Base-by-base conservation (phyloP, 108 stramenopile genomes). In the Cyclotella cryptica region DNA sequence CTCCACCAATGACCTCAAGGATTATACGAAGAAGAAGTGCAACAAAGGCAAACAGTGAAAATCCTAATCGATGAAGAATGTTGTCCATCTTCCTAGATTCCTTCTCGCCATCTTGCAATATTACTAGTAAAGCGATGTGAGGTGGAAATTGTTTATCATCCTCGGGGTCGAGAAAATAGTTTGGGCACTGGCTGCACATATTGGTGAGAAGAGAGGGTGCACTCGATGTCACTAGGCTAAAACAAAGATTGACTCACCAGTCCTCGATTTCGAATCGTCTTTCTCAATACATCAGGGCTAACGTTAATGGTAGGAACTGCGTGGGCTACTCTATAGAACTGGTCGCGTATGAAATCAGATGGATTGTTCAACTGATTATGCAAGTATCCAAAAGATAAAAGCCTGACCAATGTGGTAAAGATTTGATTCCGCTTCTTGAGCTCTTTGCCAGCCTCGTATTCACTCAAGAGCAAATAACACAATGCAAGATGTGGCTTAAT, bases 101-200 rank as follows among this genome's bases (percentile, higher is more conserved):
- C 51, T 79, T 55, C 65, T 79, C 78, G 19, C 78, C 78, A 66
- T 79, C 78, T 59, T 79, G 78, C 41, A 79, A 54, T 21, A 79
- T 79, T 15, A 79, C 78, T 46, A 79, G 22, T 12, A 73, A 15
- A 8, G 71, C 78, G 74, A 79, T 79, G 41, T 79, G 78, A 21
- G 78, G 78, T 30, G 78, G 78, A 42, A 79, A 74, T 49, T 77
- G 76, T 22, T 71, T 61, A 17, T 61, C 30, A 67, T 77, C 76
- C 26, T 77, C 70, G 18, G 76, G 79, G 69, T 74, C 79, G 4
- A 74, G 49, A 49, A 80, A 80, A 74, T 80, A 80, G 26, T 80
- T 80, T 3, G 79, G 79, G 79, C 13, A 80, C 73, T 1, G 79
- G 79, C 27, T 55, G 22, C n/a, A 55, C 12, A 24, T 55, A 26